Base-by-base conservation (phyloP, 2,329 filamentous ascomycete species). In the Tolypocladium guangdongense region DNA sequence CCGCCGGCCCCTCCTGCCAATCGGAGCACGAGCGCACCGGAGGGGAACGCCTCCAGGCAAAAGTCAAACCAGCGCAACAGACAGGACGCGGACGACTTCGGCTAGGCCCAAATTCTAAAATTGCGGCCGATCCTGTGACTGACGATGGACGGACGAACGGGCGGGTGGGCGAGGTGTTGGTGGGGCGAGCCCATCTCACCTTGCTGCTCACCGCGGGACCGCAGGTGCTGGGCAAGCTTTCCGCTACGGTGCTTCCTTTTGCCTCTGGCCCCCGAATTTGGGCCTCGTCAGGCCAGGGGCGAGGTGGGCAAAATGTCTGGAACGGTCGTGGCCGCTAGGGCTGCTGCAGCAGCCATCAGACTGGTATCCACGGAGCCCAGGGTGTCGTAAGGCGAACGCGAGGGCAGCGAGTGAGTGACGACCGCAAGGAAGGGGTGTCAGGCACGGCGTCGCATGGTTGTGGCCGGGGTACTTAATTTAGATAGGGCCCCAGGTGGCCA, bases 21-120 rank as follows among this genome's bases (percentile, higher is more conserved):
- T 60, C 57, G 56, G 57, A 52, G 57, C 50, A 33, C 53, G 52
- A 56, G 57, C 54, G 58, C 58, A 59, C 52, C 46, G 18, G 53
- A 53, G 43, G 52, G 46, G 52, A 45, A 38, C 30, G 53, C 49
- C 49, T 47, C 46, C 43, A 39, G 38, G 14, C 51, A 27, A 57
- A 56, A 51, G 50, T 41, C 51, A 52, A 55, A 41, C 32, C 24
- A 30, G 33, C 50, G 30, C 41, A 39, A 46, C 48, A 48, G 38
- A 47, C 36, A 37, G n/a, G 22, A n/a, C 22, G 33, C 20, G 45
- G 27, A 30, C 30, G 6, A 38, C 49, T 50, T 12, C 37, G 49
- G 37, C 49, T 43, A 51, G 37, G 27, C n/a, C 49, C 49, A 51
- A 43, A 51, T 41, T n/a, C 49, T 43, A 41, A 41, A 10, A 20